phyloP scores from a whole-genome alignment of 2,329 filamentous ascomycete genomes.

The Fusarium devonianum region DNA sequence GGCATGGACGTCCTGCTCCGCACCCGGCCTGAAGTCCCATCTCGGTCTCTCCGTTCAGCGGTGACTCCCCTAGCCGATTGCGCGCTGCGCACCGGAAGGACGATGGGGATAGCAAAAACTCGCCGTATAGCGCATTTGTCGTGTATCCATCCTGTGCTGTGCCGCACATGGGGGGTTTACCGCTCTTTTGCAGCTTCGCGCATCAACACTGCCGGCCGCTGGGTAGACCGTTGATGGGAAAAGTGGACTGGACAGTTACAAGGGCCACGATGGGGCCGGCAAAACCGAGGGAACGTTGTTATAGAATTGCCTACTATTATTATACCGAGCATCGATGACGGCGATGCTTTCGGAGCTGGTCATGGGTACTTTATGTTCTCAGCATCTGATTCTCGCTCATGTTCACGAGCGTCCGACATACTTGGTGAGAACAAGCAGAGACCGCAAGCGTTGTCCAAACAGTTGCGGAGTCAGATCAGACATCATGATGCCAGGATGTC shows the following conservation, averaged over 20 bases:
- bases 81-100: conserved; percentile 20
- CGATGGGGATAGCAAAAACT: conserved; percentile 7
- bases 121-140: conserved; percentile 12
- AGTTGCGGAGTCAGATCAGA: conserved; percentile 26
- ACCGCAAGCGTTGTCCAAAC: conserved; percentile 12
- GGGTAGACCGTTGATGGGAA: conserved; percentile 7
- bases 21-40: conserved; percentile 1
- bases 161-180: conserved; percentile 13
- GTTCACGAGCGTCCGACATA: no score
- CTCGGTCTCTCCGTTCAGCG: conserved; percentile 12
- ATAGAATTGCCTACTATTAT: background rate
- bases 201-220: conserved; percentile 18
- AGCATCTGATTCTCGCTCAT: no score
- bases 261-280: background rate
- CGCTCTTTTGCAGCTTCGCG: conserved; percentile 17
- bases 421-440: no score
- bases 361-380: no score
- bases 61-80: conserved; percentile 17
- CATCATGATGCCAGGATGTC: conserved; percentile 12
- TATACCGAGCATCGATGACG: conserved; percentile 1
- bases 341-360: background rate
- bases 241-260: background rate
- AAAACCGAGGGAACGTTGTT: background rate
- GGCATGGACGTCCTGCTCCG: conserved; percentile 5
- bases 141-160: background rate